Base-by-base conservation (phyloP, 805 yeast species). In the Lachancea dasiensis region DNA sequence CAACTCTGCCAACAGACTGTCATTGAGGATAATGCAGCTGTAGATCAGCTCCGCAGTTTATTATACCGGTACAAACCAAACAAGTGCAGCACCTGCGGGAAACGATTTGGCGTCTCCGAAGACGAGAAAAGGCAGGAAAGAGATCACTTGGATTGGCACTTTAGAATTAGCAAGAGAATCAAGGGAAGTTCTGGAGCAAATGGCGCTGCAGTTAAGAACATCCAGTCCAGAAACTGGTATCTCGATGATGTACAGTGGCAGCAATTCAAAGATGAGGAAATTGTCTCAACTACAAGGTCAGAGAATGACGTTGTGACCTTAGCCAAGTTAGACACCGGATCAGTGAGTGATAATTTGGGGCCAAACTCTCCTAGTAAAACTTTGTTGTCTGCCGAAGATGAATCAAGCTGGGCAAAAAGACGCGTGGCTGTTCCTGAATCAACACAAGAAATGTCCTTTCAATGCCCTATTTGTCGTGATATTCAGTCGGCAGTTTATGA, bases 111-210 rank as follows among this genome's bases (percentile, higher is more conserved):
- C 3, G 72, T 73, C 37, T 74, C 79, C 24, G 64, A 61, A 2
- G 73, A 69, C 33, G 94, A 86, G 11, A 63, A 61, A 26, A 60
- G 61, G 5, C 61, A 63, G 33, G 73, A 73, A 41, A 74, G 79
- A 36, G 69, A 75, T 13, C 98, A 92, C 61, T 65, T 86, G 47
- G 98, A 90, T 60, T 90, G 97, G 97, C 97, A 90, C 66, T 87
- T 86, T 67, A 74, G 97, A 50, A 82, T 42, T 30, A 90, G 86
- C 60, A 86, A 85, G 56, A 79, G 82, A 51, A 67, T 84, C 33
- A 74, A 76, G 40, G 72, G 73, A 20, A 54, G 57, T 6, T 30
- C 34, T 6, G 42, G 50, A 5, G 37, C 28, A n/a, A 32, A 44
- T 5, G 48, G 43, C 16, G 42, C 52, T 0, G 47, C 57, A 1